Evolutionary conservation across 2,329 filamentous ascomycete species (phyloP), one percentile per base, ranked within the genome.

Genomic region (Mycosphaerella sp.): DNA sequence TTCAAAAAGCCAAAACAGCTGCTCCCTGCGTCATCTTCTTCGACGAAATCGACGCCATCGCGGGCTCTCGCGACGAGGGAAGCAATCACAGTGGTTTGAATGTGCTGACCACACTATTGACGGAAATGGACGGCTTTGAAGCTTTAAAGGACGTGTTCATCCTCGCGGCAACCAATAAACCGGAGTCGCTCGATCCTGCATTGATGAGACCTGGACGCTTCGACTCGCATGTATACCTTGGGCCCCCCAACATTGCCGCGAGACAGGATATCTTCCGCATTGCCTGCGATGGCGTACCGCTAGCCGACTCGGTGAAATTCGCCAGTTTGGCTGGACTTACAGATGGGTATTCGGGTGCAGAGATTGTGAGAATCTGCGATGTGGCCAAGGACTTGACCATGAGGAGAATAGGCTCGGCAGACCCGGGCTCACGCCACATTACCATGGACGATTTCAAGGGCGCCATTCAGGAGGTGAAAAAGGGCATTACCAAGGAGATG

Each of bases 51-150:
- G 90, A 97, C 70, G 84, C 87, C 4, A 91, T 97, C 56, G 76
- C 77, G 30, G 75, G 75, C 69, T 63, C 84, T 72, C 77, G 74
- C 60, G 67, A 79, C 12, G 74, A 75, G 3, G 67, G 70, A 5
- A 68, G 73, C 14, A n/a, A n/a, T n/a, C 71, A 67, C 10, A 71
- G 66, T 35, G 80, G 84, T 1, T 77, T 95, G 42, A 93, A 96
- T 65, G 87, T 95, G 40, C 79, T 96, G 12, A 90, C 89, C 0
- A 94, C 90, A 1, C 73, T 97, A 25, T 78, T 97, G 4, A 95
- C 89, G 54, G 91, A 96, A 67, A 94, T 97, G 86, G 91, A 96
- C 65, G 91, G 91, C 41, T 95, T 96, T 60, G 89, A 95, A 68
- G 77, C 84, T 35, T 75, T 94, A 16, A 84, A 84, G 49, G 87